Evolutionary conservation across 257 asterid species (phyloP).

Genomic region (Petunia secreta): DNA sequence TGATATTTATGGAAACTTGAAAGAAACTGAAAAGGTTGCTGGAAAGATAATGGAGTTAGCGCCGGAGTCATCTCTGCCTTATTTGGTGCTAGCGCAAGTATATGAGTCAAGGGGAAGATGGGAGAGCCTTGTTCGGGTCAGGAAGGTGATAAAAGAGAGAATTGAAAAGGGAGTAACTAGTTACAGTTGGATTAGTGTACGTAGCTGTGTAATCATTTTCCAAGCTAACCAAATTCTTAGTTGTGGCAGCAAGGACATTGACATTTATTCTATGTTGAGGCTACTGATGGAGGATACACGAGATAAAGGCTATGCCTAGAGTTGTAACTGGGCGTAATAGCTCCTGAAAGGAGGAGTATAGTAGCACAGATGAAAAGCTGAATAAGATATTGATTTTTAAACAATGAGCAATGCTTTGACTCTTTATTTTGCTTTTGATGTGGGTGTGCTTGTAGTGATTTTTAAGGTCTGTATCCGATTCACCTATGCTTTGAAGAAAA

Average conservation of each 20-base stretch:
- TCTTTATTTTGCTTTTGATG: not conserved
- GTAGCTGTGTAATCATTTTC: constrained; percentile 38
- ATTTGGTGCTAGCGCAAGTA: constrained; percentile 50
- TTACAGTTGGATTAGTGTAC: constrained; percentile 57
- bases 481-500: not conserved
- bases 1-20: constrained; percentile 45
- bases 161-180: constrained; percentile 34
- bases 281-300: constrained; percentile 42
- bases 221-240: constrained; percentile 44
- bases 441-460: not conserved
- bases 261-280: constrained; percentile 40
- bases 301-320: constrained; percentile 30
- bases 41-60: constrained; percentile 57
- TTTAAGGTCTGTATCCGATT: constrained; percentile 7
- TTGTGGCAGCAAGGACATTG: constrained; percentile 38
- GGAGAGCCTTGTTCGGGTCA: constrained; percentile 74
- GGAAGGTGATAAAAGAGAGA: constrained; percentile 47
- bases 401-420: not conserved
- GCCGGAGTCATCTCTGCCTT: constrained; percentile 51
- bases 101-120: constrained; percentile 62
- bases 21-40: constrained; percentile 51
- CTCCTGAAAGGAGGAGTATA: not conserved
- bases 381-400: constrained; percentile 6
- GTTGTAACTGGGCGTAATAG: not conserved
- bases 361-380: not conserved